Conservation (phyloP, 2,329 filamentous ascomycete genomes). For the Xylaria sp. region DNA sequence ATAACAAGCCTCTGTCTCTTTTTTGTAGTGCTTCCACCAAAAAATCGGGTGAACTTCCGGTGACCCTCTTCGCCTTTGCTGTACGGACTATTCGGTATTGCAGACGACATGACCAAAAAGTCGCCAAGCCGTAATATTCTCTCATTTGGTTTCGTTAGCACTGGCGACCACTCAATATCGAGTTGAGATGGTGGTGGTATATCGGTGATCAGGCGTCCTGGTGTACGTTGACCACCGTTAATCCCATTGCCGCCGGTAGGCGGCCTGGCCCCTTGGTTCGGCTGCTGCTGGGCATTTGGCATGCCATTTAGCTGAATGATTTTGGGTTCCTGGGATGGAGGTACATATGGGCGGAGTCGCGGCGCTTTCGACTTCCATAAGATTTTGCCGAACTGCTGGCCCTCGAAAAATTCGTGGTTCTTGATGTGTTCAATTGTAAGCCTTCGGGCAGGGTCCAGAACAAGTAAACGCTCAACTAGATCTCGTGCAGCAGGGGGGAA, state of each 20-base stretch:
- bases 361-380: constrained; percentile 93
- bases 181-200: constrained; percentile 95
- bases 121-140: constrained; percentile 95
- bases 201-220: constrained; percentile 89
- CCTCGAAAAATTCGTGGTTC: constrained; percentile 94
- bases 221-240: constrained; percentile 67
- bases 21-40: constrained; percentile 89
- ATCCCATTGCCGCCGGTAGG: constrained; percentile 52
- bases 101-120: constrained; percentile 82
- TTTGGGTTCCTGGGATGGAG: constrained; percentile 77
- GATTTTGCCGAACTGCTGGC: constrained; percentile 82
- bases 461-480: constrained; percentile 87
- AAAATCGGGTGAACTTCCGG: constrained; percentile 93
- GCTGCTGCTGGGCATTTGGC: constrained; percentile 50
- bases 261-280: constrained; percentile 44
- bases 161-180: constrained; percentile 98
- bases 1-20: constrained; percentile 94
- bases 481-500: constrained; percentile 90
- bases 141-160: constrained; percentile 90
- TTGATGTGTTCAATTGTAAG: constrained; percentile 96
- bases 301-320: constrained; percentile 78
- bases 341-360: constrained; percentile 83
- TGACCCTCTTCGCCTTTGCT: constrained; percentile 78
- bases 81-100: constrained; percentile 78
- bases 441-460: constrained; percentile 85